Conservation (phyloP, 257 asterid species). For the Datura wrightii region DNA sequence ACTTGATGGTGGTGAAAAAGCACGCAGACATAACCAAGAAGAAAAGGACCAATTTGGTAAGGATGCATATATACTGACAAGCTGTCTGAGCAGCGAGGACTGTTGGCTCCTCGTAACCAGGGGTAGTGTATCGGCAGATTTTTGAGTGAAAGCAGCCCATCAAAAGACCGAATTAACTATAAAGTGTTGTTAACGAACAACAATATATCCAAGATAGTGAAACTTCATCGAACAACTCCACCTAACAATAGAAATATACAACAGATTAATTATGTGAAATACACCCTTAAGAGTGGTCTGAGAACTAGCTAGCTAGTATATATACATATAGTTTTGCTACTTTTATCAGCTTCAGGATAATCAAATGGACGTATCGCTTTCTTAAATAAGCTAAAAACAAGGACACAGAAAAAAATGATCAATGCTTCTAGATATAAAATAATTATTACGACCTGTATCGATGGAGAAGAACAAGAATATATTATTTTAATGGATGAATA, state of each 20-base stretch:
- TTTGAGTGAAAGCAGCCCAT: constrained; percentile 88
- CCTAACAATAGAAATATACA: not conserved
- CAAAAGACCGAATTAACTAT: constrained; percentile 24
- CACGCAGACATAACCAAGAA: not conserved
- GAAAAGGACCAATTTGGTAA: not conserved
- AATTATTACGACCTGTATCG: too few relatives aligned
- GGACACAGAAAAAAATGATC: not conserved
- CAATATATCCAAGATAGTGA: constrained; percentile 38
- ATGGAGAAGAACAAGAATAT: not conserved
- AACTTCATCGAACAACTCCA: constrained; percentile 29
- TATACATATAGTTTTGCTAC: not conserved
- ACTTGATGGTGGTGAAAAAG: not conserved
- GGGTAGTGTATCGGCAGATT: constrained; percentile 41
- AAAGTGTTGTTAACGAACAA: constrained; percentile 33
- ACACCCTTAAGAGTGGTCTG: not conserved
- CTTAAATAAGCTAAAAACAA: not conserved
- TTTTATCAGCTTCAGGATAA: not conserved
- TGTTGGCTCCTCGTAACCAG: constrained; percentile 84
- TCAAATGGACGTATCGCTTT: not conserved
- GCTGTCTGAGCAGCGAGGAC: constrained; percentile 89
- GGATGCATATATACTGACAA: constrained; percentile 62
- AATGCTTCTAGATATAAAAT: not conserved
- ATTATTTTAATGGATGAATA: not conserved
- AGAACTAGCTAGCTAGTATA: not conserved
- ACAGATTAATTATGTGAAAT: not conserved